A percentile compares a stretch with the other conserved stretches of the same genome.
phyloP scores from a whole-genome alignment of 768 basidiomycete genomes.

The Mycena maculata region DNA sequence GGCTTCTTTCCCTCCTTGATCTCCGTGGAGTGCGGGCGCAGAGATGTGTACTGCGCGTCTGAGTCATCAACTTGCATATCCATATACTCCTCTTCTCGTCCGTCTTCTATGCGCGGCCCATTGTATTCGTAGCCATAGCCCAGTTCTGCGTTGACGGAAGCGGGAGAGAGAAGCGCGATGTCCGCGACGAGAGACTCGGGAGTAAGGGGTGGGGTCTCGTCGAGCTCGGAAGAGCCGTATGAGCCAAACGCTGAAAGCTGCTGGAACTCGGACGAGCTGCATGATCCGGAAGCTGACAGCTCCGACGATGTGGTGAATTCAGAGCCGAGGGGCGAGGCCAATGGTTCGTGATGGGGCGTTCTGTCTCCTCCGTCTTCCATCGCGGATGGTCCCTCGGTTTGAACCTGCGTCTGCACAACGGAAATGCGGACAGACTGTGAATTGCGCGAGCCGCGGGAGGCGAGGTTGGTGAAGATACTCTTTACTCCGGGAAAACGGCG shows the following conservation, averaged over 20 bases:
- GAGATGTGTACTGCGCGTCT: constrained; percentile 9
- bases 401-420: constrained; percentile 19
- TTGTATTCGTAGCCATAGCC: constrained; percentile 10
- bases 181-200: constrained; percentile 31
- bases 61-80: constrained; percentile 1
- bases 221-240: constrained; percentile 26
- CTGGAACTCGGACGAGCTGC: constrained; percentile 5
- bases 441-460: constrained; percentile 32
- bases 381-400: constrained; percentile 17
- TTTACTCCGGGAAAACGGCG: constrained; percentile 38
- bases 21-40: constrained; percentile 42
- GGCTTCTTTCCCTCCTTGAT: constrained; percentile 55
- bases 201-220: constrained; percentile 35
- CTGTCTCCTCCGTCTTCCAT: neutral
- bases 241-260: constrained; percentile 21
- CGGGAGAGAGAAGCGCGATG: constrained; percentile 14
- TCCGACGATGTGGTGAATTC: constrained; percentile 12
- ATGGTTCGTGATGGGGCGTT: constrained; percentile 22
- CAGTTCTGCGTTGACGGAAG: constrained; percentile 11
- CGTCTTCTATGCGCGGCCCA: constrained; percentile 2
- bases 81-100: constrained; percentile 32
- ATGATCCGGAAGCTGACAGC: neutral
- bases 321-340: constrained; percentile 20
- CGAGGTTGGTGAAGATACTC: constrained; percentile 35
- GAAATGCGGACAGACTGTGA: constrained; percentile 8